Base-by-base conservation (phyloP, 768 basidiomycete genomes). In the Leccinum subgranulosum region DNA sequence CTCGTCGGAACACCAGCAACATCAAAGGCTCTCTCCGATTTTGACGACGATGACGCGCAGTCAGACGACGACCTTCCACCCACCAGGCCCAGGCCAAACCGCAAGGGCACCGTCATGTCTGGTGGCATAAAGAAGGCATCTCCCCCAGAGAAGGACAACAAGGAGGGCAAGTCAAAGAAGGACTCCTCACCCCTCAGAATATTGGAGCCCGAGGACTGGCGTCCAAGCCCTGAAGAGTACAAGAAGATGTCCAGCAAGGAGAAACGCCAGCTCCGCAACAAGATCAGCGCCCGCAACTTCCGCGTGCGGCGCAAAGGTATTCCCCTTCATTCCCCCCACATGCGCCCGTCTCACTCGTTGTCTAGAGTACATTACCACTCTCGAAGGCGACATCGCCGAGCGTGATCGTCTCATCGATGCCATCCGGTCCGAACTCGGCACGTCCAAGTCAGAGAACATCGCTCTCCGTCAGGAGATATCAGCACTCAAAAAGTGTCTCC, bases 261-360 rank as follows among this genome's bases (percentile, higher is more conserved):
- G 78, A 98, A 98, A 74, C 77, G 97, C 9, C 96, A 98, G 72
- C 77, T 98, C 45, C 73, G 96, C 51, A 99, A 99, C 77, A 99
- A 99, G 85, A 94, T 98, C 64, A 89, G 87, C 62, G 96, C 96
- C 0, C 77, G 95, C 54, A 97, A 96, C 70, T 98, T 98, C 75
- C 81, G 96, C n/a, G 91, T 94, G 28, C 77, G 96, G 36, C 80
- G 94, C 72, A 98, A 98, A 78, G 95, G 92, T 90, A 28, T 49
- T 74, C 69, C 5, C 2, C 8, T 9, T 3, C 27, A 21, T n/a
- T 9, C 2, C 2, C 15, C 28, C 1, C 46, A 3, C 17, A 11
- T 6, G 10, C 7, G 7, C 2, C 10, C 17, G 8, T 45, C 51
- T 64, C 23, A 58, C 8, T 46, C 10, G 12, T 25, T 23, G 0